Evolutionary conservation across 2,329 filamentous ascomycete species (phyloP).

Genomic region (Chaetomium sp.): DNA sequence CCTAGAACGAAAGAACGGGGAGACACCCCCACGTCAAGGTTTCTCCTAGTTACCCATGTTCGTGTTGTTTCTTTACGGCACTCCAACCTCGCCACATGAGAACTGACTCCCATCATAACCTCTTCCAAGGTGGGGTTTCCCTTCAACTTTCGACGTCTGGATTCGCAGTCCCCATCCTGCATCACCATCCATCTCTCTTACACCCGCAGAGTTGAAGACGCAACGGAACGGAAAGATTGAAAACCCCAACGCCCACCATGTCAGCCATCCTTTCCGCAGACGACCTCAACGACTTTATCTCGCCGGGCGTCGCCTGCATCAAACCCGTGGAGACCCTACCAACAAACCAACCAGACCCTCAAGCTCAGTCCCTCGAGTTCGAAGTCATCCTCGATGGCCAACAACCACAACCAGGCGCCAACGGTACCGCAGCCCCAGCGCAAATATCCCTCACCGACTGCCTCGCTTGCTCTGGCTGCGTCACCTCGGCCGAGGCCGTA

Average conservation of each 20-base stretch:
- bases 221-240: neutral
- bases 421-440: conserved; percentile 50
- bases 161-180: neutral
- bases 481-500: conserved; percentile 96
- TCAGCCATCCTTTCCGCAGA: conserved; percentile 95
- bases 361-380: conserved; percentile 45
- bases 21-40: neutral
- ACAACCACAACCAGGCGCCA: conserved; percentile 47
- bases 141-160: too few species aligned
- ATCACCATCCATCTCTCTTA: neutral
- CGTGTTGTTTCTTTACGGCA: neutral
- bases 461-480: conserved; percentile 93
- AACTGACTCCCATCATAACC: too few species aligned
- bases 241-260: conserved; percentile 49
- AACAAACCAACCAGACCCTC: conserved; percentile 33
- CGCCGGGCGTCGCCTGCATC: conserved; percentile 93
- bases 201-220: too few species aligned
- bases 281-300: conserved; percentile 98
- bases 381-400: conserved; percentile 89
- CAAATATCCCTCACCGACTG: conserved; percentile 96
- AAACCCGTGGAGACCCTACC: conserved; percentile 94
- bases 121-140: too few species aligned
- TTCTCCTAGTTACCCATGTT: neutral
- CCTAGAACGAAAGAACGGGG: neutral
- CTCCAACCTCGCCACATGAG: too few species aligned